A percentile compares a stretch with the other conserved stretches of the same genome.
Evolutionary conservation across 805 yeast genomes (phyloP).

Genomic region (Ogataea angusta): DNA sequence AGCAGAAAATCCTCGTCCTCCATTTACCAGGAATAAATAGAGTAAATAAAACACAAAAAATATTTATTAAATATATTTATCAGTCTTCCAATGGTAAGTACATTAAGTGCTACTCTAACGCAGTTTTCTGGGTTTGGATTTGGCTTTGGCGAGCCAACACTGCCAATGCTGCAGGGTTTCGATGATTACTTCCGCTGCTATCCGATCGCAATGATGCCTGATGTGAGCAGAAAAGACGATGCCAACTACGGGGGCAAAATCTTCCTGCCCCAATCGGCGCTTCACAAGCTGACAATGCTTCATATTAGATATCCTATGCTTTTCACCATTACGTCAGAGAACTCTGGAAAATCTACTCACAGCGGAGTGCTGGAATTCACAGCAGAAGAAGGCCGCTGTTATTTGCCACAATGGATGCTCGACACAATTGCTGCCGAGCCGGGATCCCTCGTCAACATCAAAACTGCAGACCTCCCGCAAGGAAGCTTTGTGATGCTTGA

Average conservation of each 20-base stretch:
- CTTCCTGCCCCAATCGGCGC: slow-evolving; percentile 88
- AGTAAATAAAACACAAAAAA: background rate
- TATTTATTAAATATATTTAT: background rate
- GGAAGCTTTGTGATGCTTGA: slow-evolving; percentile 91
- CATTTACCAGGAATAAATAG: slow-evolving; percentile 1
- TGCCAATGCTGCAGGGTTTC: slow-evolving; percentile 40
- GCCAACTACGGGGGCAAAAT: slow-evolving; percentile 95
- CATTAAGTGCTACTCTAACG: background rate
- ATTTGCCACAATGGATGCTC: slow-evolving; percentile 97
- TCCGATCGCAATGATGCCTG: slow-evolving; percentile 90
- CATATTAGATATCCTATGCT: slow-evolving; percentile 96
- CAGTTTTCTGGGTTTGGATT: slow-evolving; percentile 30
- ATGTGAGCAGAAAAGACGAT: slow-evolving; percentile 61
- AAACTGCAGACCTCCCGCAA: slow-evolving; percentile 73
- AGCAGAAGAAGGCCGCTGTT: slow-evolving; percentile 95
- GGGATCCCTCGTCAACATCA: slow-evolving; percentile 76
- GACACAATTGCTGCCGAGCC: slow-evolving; percentile 65
- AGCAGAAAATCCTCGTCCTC: slow-evolving; percentile 24
- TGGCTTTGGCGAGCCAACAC: slow-evolving; percentile 15
- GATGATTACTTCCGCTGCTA: slow-evolving; percentile 90
- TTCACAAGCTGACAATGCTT: slow-evolving; percentile 82
- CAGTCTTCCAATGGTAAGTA: slow-evolving; percentile 5
- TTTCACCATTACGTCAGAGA: slow-evolving; percentile 71
- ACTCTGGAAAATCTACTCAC: slow-evolving; percentile 58
- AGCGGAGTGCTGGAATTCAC: slow-evolving; percentile 95